phyloP scores from a whole-genome alignment of 192 early-diverging fungal genomes.

The Coemansia sp. region DNA sequence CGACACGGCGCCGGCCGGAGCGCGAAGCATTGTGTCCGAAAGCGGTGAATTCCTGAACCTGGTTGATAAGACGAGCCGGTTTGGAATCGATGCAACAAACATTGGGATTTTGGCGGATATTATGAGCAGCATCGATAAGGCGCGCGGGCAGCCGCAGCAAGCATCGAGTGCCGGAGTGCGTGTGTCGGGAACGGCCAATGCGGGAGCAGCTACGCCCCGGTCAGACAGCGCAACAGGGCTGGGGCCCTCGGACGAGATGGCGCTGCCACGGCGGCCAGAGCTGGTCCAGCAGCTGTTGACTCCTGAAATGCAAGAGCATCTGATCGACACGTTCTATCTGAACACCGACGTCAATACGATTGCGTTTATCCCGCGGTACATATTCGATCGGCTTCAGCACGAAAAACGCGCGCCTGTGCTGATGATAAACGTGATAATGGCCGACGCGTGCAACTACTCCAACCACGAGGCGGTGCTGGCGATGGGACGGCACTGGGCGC shows the following conservation, averaged over 20 bases:
- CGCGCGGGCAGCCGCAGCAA: constrained; percentile 3
- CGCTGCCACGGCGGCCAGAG: background rate
- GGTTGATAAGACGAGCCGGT: constrained; percentile 34
- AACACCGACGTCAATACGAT: constrained; percentile 39
- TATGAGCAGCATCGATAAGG: constrained; percentile 19
- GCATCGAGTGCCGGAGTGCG: background rate
- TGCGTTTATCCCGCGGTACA: constrained; percentile 40
- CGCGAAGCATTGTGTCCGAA: background rate
- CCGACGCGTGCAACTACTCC: constrained; percentile 39
- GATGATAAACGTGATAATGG: constrained; percentile 45
- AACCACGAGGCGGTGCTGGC: constrained; percentile 12
- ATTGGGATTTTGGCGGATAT: constrained; percentile 27
- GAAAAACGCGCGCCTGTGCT: constrained; percentile 27
- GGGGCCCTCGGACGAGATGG: background rate
- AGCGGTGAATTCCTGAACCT: constrained; percentile 18
- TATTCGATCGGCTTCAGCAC: constrained; percentile 25
- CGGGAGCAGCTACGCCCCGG: background rate
- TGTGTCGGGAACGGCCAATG: background rate
- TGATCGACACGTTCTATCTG: constrained; percentile 45
- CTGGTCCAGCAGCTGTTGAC: constrained; percentile 7
- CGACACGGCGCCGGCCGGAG: background rate
- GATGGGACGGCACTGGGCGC: constrained; percentile 13
- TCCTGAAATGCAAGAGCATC: constrained; percentile 16
- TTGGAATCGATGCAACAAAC: constrained; percentile 31
- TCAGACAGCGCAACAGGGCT: background rate